A percentile compares a stretch with the other conserved stretches of the same genome.
phyloP scores from a whole-genome alignment of 176 grass and related monocot species.

The Zoysia pacifica region DNA sequence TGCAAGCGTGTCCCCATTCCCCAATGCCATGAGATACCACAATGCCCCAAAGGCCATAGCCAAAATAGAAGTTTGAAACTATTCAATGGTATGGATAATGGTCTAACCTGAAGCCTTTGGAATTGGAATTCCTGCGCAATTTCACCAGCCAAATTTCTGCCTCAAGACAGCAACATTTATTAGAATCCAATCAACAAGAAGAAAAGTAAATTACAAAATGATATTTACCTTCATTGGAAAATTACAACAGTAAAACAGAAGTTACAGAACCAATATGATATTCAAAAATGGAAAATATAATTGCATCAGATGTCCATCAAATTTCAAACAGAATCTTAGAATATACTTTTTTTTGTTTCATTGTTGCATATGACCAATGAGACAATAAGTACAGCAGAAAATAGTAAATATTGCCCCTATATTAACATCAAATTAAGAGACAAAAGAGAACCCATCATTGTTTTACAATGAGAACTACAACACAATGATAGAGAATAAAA shows the following conservation, averaged over 20 bases:
- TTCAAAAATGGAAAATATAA: neutral
- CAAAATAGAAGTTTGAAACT: neutral
- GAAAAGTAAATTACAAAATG: constrained; percentile 1
- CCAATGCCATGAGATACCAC: neutral
- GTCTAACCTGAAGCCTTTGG: constrained; percentile 60
- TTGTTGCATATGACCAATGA: neutral
- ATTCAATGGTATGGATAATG: constrained; percentile 8
- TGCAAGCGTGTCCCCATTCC: neutral
- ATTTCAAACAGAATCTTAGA: neutral
- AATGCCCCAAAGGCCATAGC: too few relatives aligned
- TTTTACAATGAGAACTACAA: too few relatives aligned
- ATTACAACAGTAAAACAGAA: neutral
- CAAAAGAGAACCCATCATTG: too few relatives aligned
- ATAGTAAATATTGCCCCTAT: too few relatives aligned
- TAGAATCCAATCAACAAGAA: constrained; percentile 27
- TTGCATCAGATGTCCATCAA: neutral
- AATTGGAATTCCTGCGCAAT: constrained; percentile 75
- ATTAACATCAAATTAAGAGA: too few relatives aligned
- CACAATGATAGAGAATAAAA: too few relatives aligned
- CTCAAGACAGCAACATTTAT: constrained; percentile 17
- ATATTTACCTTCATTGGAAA: constrained; percentile 4
- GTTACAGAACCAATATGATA: neutral
- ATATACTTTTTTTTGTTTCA: neutral
- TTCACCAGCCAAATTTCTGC: constrained; percentile 80
- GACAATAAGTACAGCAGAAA: neutral